A percentile compares a stretch with the other conserved stretches of the same genome.
phyloP scores from a whole-genome alignment of 345 rosid genomes.

The Eucalyptus sideroxylon region DNA sequence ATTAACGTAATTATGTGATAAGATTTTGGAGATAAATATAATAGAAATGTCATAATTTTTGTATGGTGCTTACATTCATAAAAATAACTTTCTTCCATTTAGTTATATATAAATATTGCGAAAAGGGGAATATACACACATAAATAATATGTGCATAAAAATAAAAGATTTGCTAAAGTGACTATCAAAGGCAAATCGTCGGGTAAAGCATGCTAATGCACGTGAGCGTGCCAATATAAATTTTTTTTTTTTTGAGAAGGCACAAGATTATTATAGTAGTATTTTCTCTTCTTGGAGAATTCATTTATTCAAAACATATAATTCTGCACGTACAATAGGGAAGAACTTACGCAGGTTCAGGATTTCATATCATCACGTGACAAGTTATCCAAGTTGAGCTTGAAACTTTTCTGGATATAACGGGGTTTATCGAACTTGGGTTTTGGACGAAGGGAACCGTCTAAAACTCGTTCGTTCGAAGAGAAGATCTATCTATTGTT shows the following conservation, averaged over 20 bases:
- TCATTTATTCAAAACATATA: background rate
- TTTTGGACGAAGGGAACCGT: background rate
- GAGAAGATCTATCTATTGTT: background rate
- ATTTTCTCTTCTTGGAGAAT: background rate
- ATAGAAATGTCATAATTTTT: no score
- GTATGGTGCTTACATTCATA: background rate
- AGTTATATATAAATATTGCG: background rate
- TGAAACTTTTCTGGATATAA: background rate
- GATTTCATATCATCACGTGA: background rate
- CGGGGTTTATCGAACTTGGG: background rate
- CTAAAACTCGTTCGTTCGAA: background rate
- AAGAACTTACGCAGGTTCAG: background rate
- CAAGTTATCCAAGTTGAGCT: background rate
- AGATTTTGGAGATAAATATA: background rate
- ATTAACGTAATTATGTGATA: background rate
- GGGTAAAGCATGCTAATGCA: background rate
- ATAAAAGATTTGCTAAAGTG: background rate
- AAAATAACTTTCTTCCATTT: background rate
- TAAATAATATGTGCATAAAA: background rate
- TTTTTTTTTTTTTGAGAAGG: background rate
- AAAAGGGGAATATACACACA: background rate
- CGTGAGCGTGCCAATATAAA: background rate
- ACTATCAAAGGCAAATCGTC: background rate
- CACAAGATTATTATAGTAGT: background rate
- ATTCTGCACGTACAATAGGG: background rate